Conservation (phyloP, 2,329 filamentous ascomycete species). For the Paradendryphiella salina region DNA sequence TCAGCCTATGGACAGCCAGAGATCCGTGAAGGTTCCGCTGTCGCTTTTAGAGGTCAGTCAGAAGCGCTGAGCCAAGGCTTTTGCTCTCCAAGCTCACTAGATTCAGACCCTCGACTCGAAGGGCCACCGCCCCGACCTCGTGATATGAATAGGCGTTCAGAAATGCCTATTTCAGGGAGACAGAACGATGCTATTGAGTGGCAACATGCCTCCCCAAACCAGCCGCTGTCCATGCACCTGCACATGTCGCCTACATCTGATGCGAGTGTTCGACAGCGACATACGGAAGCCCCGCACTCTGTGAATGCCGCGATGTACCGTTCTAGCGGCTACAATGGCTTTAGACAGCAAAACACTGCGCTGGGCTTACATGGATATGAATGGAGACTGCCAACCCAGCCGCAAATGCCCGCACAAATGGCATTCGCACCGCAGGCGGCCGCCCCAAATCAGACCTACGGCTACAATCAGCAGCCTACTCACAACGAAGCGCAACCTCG, state of each 20-base stretch:
- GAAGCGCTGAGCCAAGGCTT: no score
- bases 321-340: background rate
- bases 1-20: background rate
- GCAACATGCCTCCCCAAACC: background rate
- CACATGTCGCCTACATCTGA: background rate
- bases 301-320: no score
- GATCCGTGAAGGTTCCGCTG: no score
- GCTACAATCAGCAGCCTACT: no score
- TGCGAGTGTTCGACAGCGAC: background rate
- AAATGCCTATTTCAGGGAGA: background rate
- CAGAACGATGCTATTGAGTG: no score
- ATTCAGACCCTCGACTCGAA: background rate
- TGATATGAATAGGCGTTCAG: background rate
- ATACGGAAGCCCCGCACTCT: background rate
- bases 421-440: no score
- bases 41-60: background rate
- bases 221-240: background rate
- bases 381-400: background rate
- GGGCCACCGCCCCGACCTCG: background rate
- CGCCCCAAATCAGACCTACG: no score
- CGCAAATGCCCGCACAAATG: background rate
- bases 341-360: background rate
- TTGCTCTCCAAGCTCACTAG: background rate
- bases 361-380: background rate
- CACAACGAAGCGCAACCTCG: no score